Evolutionary conservation across 2,329 filamentous ascomycete genomes (phyloP).

Genomic region (Sporothrix pseudoabietina): DNA sequence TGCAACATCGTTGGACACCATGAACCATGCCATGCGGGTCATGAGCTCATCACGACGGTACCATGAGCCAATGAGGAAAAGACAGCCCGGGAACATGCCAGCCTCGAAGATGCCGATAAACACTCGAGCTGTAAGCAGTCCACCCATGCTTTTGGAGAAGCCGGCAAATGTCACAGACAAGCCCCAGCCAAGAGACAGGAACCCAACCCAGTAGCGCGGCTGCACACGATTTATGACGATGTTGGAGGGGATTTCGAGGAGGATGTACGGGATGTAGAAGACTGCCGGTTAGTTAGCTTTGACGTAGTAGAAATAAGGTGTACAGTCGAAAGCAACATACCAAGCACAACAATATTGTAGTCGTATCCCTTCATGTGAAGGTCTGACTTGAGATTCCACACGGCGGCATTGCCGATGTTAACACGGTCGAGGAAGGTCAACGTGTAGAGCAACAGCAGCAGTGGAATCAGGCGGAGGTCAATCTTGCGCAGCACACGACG

Average conservation of each 20-base stretch:
- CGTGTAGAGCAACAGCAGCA: slow-evolving; percentile 71
- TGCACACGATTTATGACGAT: slow-evolving; percentile 67
- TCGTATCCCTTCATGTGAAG: slow-evolving; percentile 63
- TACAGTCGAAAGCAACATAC: background rate
- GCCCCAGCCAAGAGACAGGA: slow-evolving; percentile 7
- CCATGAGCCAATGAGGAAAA: slow-evolving; percentile 69
- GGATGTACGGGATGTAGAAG: slow-evolving; percentile 73
- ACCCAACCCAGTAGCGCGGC: slow-evolving; percentile 62
- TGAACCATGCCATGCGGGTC: slow-evolving; percentile 3
- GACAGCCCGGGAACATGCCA: slow-evolving; percentile 69
- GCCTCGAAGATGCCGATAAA: slow-evolving; percentile 60
- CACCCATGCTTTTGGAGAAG: slow-evolving; percentile 4
- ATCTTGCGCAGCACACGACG: slow-evolving; percentile 61
- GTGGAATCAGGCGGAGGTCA: slow-evolving; percentile 64
- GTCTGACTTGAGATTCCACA: slow-evolving; percentile 66
- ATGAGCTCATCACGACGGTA: slow-evolving; percentile 61
- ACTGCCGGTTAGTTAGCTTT: slow-evolving; percentile 42
- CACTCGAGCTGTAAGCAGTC: slow-evolving; percentile 64
- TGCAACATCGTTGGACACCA: background rate
- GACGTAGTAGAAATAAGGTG: no score
- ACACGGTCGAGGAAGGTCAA: slow-evolving; percentile 76
- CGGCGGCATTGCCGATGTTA: slow-evolving; percentile 71
- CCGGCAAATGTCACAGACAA: background rate
- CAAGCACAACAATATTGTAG: slow-evolving; percentile 46
- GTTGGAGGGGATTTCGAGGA: slow-evolving; percentile 71